Base-by-base conservation (phyloP, 2,329 filamentous ascomycete species). In the Nothomitra cinnamomea region DNA sequence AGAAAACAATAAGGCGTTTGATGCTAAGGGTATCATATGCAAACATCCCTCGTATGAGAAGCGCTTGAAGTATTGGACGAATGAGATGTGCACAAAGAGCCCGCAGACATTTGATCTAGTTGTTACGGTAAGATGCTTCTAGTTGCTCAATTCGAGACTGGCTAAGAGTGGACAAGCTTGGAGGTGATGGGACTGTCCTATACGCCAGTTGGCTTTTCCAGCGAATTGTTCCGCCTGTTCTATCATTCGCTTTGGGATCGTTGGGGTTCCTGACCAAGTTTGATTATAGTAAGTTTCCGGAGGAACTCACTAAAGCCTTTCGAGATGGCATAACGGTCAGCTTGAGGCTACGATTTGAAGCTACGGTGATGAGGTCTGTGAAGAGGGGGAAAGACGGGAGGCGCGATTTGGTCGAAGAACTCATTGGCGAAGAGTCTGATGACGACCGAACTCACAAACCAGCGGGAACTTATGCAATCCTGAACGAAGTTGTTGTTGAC, bases 151-250 rank as follows among this genome's bases (percentile, higher is more conserved):
- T 24, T 15, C 15, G 12, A 40, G 13, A 42, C 25, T 48, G 12
- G 7, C 52, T 53, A 40, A 47, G 15, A 22, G 45, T 22, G 21
- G 45, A 19, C n/a, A 55, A 72, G 69, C 76, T 95, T 2, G 89
- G 88, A 50, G 92, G 92, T 12, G 92, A 98, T 64, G 92, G 92
- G n/a, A 98, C 92, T 0, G 90, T 98, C 5, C 72, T 98, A 10
- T 96, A 95, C 64, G 86, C 90, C 2, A 94, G 87, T 63, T 96
- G 90, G 89, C 74, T 98, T 1, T 98, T 98, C 65, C 92, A 98
- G 69, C 80, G 86, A 42, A 85, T 96, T 48, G 90, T 96, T 0
- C 92, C 92, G 4, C 92, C 92, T 0, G 87, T 95, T 0, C 72
- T 98, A 57, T 90, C 87, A 57, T 96, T 98, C 66, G 79, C 88